phyloP scores from a whole-genome alignment of 1,284 basidiomycete species.

The Ganoderma sp. region DNA sequence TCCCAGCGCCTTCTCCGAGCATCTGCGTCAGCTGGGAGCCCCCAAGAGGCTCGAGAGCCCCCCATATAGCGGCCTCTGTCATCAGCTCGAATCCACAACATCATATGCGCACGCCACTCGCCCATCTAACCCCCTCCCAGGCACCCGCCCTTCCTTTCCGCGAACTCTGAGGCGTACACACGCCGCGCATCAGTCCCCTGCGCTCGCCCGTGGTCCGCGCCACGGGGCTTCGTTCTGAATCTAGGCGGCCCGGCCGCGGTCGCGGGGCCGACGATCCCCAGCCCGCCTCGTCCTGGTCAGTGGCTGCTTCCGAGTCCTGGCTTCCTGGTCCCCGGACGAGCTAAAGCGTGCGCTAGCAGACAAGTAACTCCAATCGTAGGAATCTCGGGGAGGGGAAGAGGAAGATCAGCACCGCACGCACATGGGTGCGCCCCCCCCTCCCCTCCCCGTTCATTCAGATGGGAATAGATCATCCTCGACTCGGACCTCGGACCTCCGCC shows the following conservation, averaged over 20 bases:
- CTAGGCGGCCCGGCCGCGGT: neutral
- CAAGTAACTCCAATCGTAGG: conserved; percentile 7
- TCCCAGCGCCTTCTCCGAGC: neutral
- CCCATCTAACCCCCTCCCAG: neutral
- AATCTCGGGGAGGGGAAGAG: conserved; percentile 13
- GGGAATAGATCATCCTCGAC: conserved; percentile 10
- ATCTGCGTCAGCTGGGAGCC: neutral
- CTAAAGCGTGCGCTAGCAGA: neutral
- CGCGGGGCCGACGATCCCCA: neutral
- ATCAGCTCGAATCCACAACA: neutral
- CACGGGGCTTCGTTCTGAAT: neutral
- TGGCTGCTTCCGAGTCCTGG: no score
- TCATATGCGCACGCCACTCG: conserved; percentile 4
- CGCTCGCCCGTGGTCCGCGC: neutral
- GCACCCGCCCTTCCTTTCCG: neutral
- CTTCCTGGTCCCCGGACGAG: neutral
- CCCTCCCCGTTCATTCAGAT: neutral
- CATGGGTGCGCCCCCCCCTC: conserved; percentile 3
- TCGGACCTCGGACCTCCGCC: neutral
- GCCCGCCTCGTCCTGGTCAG: neutral
- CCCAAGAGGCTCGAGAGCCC: neutral
- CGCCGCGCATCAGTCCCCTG: neutral
- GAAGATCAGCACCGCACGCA: conserved; percentile 11
- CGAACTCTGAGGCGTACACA: neutral
- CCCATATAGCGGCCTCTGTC: neutral